Conservation (phyloP, 2,329 filamentous ascomycete species). For the Reticulascus tulasneorum region DNA sequence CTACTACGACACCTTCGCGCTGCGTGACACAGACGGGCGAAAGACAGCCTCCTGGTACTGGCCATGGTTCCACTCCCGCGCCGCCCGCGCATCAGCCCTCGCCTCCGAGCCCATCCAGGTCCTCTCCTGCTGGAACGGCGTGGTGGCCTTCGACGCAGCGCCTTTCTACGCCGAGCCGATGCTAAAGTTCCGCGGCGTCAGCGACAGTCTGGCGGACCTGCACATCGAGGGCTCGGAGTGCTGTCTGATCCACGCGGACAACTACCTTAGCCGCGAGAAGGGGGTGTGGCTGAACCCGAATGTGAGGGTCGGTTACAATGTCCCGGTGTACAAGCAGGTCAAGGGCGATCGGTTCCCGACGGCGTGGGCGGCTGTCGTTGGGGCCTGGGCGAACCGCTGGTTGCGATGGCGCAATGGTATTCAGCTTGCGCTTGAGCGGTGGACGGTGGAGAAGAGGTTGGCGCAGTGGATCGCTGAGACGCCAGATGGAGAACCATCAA, state of each 20-base stretch:
- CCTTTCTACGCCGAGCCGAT: conserved; percentile 34
- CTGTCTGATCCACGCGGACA: conserved; percentile 58
- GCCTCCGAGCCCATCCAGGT: conserved; percentile 51
- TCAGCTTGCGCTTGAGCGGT: conserved; percentile 31
- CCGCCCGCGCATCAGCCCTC: conserved; percentile 39
- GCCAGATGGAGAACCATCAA: conserved; percentile 22
- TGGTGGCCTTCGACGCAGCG: conserved; percentile 34
- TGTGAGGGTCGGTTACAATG: conserved; percentile 49
- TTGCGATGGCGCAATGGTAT: conserved; percentile 15
- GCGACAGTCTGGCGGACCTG: conserved; percentile 48
- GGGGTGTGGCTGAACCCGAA: conserved; percentile 54
- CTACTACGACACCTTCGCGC: conserved; percentile 36
- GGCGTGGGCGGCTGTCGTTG: conserved; percentile 23
- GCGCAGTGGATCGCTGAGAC: conserved; percentile 20
- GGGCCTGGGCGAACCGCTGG: conserved; percentile 31
- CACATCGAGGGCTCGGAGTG: conserved; percentile 61
- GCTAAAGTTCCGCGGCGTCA: conserved; percentile 58
- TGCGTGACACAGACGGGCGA: conserved; percentile 50
- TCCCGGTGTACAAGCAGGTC: conserved; percentile 28
- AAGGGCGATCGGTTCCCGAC: neutral
- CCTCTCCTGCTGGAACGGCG: conserved; percentile 59
- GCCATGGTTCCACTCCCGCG: conserved; percentile 53
- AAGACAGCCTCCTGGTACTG: conserved; percentile 49
- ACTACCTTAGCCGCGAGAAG: conserved; percentile 36
- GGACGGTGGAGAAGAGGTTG: conserved; percentile 35